phyloP scores from a whole-genome alignment of 2,329 filamentous ascomycete genomes.

The Dactylellina parvicollis region DNA sequence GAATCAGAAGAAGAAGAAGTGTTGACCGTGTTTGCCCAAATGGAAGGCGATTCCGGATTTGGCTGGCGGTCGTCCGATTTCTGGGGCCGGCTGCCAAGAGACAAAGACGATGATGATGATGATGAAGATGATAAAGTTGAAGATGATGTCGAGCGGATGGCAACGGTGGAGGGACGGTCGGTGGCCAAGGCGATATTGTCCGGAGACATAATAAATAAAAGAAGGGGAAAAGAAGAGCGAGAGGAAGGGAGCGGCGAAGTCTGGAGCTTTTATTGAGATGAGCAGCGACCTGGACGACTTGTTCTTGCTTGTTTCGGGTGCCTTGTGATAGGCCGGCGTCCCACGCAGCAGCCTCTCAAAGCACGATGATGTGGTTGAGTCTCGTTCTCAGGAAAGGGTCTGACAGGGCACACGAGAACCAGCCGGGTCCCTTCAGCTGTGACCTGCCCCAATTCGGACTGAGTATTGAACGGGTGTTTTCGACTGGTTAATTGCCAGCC shows the following conservation, averaged over 20 bases:
- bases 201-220: constrained; percentile 22
- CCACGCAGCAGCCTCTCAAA: background rate
- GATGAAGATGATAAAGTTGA: constrained; percentile 8
- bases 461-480: too few species aligned
- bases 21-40: constrained; percentile 45
- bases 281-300: background rate
- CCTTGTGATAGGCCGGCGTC: constrained; percentile 18
- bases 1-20: constrained; percentile 17
- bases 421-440: constrained; percentile 10
- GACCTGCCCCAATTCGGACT: constrained; percentile 26
- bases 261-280: constrained; percentile 29
- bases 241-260: constrained; percentile 8
- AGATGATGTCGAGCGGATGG: background rate
- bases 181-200: constrained; percentile 2
- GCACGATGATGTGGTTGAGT: too few species aligned
- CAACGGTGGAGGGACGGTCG: background rate
- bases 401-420: constrained; percentile 46
- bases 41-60: constrained; percentile 49
- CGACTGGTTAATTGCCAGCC: too few species aligned
- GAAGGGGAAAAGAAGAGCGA: background rate
- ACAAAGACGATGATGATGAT: constrained; percentile 15
- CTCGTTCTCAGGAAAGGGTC: background rate
- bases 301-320: constrained; percentile 43
- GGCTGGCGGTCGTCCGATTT: constrained; percentile 49
- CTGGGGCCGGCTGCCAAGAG: constrained; percentile 22